A percentile compares a stretch with the other conserved stretches of the same genome.
phyloP scores from a whole-genome alignment of 257 asterid species.

The Vinca minor region DNA sequence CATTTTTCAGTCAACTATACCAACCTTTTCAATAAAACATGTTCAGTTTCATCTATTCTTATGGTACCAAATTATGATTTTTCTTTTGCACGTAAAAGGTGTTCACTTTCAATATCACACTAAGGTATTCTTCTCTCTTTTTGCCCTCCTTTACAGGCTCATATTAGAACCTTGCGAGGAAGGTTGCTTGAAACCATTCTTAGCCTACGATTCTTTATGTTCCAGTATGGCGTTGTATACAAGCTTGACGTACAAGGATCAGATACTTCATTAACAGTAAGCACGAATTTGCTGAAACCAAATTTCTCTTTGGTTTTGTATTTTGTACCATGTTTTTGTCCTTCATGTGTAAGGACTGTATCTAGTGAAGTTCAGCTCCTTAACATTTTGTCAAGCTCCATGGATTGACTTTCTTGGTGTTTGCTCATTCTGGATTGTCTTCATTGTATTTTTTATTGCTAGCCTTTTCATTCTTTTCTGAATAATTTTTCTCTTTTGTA shows the following conservation, averaged over 20 bases:
- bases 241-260: conserved; percentile 60
- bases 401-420: background rate
- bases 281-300: background rate
- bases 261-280: conserved; percentile 74
- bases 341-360: background rate
- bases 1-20: too few species aligned
- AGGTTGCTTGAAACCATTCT: conserved; percentile 88
- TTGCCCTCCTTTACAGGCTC: conserved; percentile 61
- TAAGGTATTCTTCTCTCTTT: conserved; percentile 2
- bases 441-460: background rate
- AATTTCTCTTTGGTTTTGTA: background rate
- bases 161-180: conserved; percentile 77
- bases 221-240: conserved; percentile 91
- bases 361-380: background rate
- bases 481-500: conserved; percentile 20
- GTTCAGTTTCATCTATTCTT: too few species aligned
- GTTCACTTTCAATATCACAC: background rate
- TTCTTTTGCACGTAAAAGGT: too few species aligned
- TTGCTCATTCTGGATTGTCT: background rate
- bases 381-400: background rate
- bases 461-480: background rate
- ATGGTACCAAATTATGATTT: background rate
- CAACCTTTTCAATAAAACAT: too few species aligned
- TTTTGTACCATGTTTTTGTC: background rate
- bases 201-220: conserved; percentile 80